Conservation (phyloP, 2,329 filamentous ascomycete genomes). For the Graphilbum fragrans region DNA sequence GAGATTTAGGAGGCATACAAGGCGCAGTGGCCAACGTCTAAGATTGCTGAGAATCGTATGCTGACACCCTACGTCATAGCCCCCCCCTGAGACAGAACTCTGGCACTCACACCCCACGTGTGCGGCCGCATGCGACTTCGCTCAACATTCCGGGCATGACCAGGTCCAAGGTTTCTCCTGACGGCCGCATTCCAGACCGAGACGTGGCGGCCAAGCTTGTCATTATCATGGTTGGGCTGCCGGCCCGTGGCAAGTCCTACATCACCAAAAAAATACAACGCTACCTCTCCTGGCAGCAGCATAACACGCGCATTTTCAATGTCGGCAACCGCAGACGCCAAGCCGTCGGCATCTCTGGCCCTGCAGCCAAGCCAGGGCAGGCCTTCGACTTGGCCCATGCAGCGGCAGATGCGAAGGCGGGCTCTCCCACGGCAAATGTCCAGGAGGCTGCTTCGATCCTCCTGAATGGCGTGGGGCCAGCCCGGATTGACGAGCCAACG, state of each 20-base stretch:
- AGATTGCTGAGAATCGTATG: too few species aligned
- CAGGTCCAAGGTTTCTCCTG: slow-evolving; percentile 86
- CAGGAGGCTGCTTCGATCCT: slow-evolving; percentile 45
- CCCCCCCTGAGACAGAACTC: slow-evolving; percentile 62
- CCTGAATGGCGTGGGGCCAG: slow-evolving; percentile 37
- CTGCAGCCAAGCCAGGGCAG: neutral
- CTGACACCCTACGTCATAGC: slow-evolving; percentile 27
- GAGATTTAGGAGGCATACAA: too few species aligned
- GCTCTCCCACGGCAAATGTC: slow-evolving; percentile 15
- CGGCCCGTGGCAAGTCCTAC: slow-evolving; percentile 93
- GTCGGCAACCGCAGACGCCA: slow-evolving; percentile 84
- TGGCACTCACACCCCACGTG: slow-evolving; percentile 62
- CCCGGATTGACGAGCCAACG: slow-evolving; percentile 26
- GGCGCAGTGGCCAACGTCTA: too few species aligned
- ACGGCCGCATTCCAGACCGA: slow-evolving; percentile 83
- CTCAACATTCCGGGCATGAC: slow-evolving; percentile 96
- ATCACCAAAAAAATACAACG: slow-evolving; percentile 96
- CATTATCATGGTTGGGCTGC: slow-evolving; percentile 95
- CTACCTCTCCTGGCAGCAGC: slow-evolving; percentile 94
- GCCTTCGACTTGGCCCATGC: neutral
- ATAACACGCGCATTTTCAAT: slow-evolving; percentile 94
- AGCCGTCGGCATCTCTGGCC: slow-evolving; percentile 45
- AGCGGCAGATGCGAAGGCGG: too few species aligned
- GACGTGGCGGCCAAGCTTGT: slow-evolving; percentile 95
- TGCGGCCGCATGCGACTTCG: slow-evolving; percentile 77